Base-by-base conservation (phyloP, 441 rosid genomes). In the Erysimum cheiri region DNA sequence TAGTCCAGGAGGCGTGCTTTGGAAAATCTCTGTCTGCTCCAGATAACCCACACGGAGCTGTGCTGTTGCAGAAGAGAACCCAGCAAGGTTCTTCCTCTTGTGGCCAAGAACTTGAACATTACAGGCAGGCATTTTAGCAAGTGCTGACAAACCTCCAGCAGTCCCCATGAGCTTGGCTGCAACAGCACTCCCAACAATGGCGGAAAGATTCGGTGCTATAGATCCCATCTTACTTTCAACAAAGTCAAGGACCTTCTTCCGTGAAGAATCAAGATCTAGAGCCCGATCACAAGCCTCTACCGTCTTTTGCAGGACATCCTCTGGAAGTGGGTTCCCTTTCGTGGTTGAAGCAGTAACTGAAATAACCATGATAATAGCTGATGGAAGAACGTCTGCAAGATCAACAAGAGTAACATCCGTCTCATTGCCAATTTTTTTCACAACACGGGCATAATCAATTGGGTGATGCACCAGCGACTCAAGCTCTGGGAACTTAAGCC, bases 101-200 rank as follows among this genome's bases (percentile, higher is more conserved):
- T 89, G 91, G 19, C 99, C 99, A 43, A 95, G 97, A 80, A 89
- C 82, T 75, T 94, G 96, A 69, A 91, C 92, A 57, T 91, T 91
- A 80, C 97, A 94, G 41, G 98, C 97, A 33, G 98, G 93, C 88
- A 89, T 94, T 85, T 91, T 89, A 7, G 97, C 89, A 62, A 94
- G 83, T 15, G 98, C 80, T 24, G 93, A 69, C 26, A 94, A 92
- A 39, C 96, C 98, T 74, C 98, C 96, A 60, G 97, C 97, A 8
- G 90, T 89, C 4, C 97, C 95, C 93, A 91, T 90, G 36, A 94
- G 93, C 78, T 94, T 94, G 28, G 98, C 98, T 15, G 98, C 97
- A 67, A 90, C 96, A 76, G 96, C 96, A 68, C 93, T 94, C 35
- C 97, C 98, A n/a, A 90, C 96, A 70, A 94, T 87, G 32, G 96